Conservation (phyloP, 345 rosid species). For the Melaleuca alternifolia region DNA sequence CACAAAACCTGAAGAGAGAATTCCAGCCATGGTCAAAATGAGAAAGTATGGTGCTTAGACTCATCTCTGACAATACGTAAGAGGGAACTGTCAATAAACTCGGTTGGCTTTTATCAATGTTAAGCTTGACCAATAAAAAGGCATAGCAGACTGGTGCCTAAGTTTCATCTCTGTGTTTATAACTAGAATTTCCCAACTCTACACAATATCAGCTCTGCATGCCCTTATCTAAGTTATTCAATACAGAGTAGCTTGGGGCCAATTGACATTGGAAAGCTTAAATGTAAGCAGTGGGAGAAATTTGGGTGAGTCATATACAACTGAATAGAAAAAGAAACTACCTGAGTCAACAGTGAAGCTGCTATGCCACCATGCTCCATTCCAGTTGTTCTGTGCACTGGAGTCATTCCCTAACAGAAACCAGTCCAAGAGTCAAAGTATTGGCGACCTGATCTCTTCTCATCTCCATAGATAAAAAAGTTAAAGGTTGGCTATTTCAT, state of each 20-base stretch:
- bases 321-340: slow-evolving; percentile 6
- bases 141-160: neutral
- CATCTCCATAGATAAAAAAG: neutral
- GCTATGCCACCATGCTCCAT: slow-evolving; percentile 98
- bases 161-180: neutral
- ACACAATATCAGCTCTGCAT: neutral
- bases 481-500: neutral
- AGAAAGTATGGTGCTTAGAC: neutral
- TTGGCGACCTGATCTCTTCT: neutral
- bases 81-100: neutral
- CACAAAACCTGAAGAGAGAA: slow-evolving; percentile 42
- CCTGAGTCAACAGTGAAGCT: slow-evolving; percentile 61
- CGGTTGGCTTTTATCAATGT: neutral
- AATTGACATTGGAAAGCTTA: neutral
- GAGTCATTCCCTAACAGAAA: slow-evolving; percentile 64
- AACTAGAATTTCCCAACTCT: neutral
- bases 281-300: neutral
- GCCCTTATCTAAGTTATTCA: neutral
- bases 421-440: neutral
- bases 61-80: neutral
- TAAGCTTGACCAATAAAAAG: neutral
- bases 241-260: neutral
- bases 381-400: slow-evolving; percentile 89
- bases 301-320: neutral
- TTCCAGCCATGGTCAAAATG: neutral